These are phyloP conservation scores for Arthroderma uncinatum DNA, from an alignment of 2,329 filamentous ascomycete species.

Conservation along the genomic window DNA sequence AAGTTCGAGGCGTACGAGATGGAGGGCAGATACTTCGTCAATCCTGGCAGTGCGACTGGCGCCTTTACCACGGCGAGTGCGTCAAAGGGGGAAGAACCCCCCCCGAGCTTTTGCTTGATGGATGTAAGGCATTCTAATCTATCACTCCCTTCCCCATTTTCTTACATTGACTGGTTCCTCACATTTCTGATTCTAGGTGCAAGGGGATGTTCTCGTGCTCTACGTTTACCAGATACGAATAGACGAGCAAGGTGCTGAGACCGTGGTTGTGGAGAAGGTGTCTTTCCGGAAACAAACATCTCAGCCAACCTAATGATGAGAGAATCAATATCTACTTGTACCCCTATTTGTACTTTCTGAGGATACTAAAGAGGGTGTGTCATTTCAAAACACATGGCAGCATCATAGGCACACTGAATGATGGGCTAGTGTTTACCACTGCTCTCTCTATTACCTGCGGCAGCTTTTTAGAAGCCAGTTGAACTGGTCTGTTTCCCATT, in stretches of 20 bases:
- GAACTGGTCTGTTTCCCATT: too few relatives aligned
- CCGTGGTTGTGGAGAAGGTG: slow-evolving; percentile 74
- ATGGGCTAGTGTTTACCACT: too few relatives aligned
- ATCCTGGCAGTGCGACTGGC: slow-evolving; percentile 57
- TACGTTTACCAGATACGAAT: slow-evolving; percentile 86
- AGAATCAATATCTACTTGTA: not conserved
- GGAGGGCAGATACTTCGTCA: slow-evolving; percentile 62
- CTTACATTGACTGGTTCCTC: not conserved
- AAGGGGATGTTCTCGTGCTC: slow-evolving; percentile 88
- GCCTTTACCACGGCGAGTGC: slow-evolving; percentile 52
- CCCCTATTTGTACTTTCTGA: too few relatives aligned
- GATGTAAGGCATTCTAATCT: slow-evolving; percentile 62
- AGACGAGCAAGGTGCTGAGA: slow-evolving; percentile 64
- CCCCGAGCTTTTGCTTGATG: slow-evolving; percentile 93
- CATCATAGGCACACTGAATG: too few relatives aligned
- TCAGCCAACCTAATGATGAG: not conserved
- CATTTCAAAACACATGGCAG: too few relatives aligned
- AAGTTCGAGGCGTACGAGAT: slow-evolving; percentile 61
- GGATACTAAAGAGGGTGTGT: too few relatives aligned
- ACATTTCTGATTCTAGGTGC: slow-evolving; percentile 50
- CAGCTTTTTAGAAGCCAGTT: too few relatives aligned
- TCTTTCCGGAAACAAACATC: slow-evolving; percentile 61
- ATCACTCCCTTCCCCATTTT: not conserved
- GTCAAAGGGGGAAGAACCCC: slow-evolving; percentile 59
- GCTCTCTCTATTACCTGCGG: too few relatives aligned